Percentiles rank a stretch among this genome's conserved stretches.
Conservation (phyloP, 805 yeast genomes). For the Candida caryicola region DNA sequence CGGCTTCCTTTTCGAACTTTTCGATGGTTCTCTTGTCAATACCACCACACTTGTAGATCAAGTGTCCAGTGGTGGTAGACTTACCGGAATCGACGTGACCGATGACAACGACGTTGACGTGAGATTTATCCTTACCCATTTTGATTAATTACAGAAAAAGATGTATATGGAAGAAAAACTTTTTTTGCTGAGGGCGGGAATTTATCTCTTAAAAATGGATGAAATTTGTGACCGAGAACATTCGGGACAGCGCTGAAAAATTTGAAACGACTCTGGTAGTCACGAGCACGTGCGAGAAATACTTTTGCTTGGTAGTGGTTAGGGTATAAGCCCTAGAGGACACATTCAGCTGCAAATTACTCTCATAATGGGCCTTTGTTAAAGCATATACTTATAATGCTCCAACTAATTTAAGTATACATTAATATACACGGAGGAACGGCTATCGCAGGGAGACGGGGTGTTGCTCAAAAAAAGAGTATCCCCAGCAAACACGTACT, state of each 20-base stretch:
- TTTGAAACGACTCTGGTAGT: background rate
- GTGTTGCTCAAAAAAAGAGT: no score
- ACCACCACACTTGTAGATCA: slow-evolving; percentile 99
- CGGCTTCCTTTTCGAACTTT: slow-evolving; percentile 98
- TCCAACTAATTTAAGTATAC: no score
- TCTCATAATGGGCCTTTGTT: no score
- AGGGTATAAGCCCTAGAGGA: slow-evolving; percentile 4
- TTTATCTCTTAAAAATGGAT: background rate
- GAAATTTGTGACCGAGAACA: background rate
- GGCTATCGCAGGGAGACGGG: no score
- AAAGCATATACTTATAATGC: background rate
- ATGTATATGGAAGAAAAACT: slow-evolving; percentile 9
- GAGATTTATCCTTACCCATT: slow-evolving; percentile 93
- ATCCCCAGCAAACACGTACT: no score
- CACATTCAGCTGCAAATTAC: no score
- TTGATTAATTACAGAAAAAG: slow-evolving; percentile 13
- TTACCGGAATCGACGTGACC: slow-evolving; percentile 99
- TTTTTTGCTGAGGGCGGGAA: slow-evolving; percentile 1
- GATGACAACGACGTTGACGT: slow-evolving; percentile 99
- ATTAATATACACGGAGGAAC: no score
- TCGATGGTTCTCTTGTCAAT: slow-evolving; percentile 98
- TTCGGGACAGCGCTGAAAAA: no score
- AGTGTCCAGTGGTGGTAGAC: slow-evolving; percentile 99
- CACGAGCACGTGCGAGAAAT: background rate
- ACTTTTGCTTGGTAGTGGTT: background rate